A percentile compares a stretch with the other conserved stretches of the same genome.
These are phyloP conservation scores for Tetradesmus obliquus DNA, from an alignment of 139 green algal species.

Conservation along the genomic window DNA sequence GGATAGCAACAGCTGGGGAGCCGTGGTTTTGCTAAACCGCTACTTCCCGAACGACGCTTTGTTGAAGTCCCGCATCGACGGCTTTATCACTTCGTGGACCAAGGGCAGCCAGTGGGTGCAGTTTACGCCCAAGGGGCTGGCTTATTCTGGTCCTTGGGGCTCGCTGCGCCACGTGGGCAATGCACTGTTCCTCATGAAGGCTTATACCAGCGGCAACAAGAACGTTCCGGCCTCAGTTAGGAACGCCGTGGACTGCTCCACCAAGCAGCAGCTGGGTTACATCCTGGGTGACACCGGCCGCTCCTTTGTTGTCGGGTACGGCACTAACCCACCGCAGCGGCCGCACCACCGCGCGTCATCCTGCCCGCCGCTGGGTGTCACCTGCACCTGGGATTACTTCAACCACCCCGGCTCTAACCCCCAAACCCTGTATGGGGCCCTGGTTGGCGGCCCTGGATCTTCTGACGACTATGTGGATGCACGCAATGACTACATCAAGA, in stretches of 20 bases:
- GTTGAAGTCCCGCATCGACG: slow-evolving; percentile 35
- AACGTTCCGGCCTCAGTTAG: background rate
- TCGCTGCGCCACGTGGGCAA: slow-evolving; percentile 36
- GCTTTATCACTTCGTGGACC: slow-evolving; percentile 37
- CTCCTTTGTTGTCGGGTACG: slow-evolving; percentile 52
- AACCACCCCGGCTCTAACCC: slow-evolving; percentile 59
- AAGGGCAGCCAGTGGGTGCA: slow-evolving; percentile 33
- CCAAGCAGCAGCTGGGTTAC: slow-evolving; percentile 48
- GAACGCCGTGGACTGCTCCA: background rate
- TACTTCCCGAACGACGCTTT: slow-evolving; percentile 28
- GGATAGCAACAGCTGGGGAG: slow-evolving; percentile 44
- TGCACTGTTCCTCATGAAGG: slow-evolving; percentile 16
- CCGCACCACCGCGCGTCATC: slow-evolving; percentile 50
- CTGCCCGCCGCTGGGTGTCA: background rate
- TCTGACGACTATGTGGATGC: slow-evolving; percentile 46
- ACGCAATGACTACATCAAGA: slow-evolving; percentile 42
- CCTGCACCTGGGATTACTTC: slow-evolving; percentile 38
- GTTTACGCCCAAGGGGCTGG: slow-evolving; percentile 50
- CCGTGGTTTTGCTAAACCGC: slow-evolving; percentile 12
- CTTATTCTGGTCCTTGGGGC: slow-evolving; percentile 39
- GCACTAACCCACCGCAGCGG: slow-evolving; percentile 36
- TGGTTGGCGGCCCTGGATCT: slow-evolving; percentile 70
- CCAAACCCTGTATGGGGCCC: slow-evolving; percentile 69
- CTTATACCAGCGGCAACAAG: background rate
- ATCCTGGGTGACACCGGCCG: slow-evolving; percentile 48